phyloP scores from a whole-genome alignment of 495 filamentous ascomycete genomes.

The Penicillium lividum region DNA sequence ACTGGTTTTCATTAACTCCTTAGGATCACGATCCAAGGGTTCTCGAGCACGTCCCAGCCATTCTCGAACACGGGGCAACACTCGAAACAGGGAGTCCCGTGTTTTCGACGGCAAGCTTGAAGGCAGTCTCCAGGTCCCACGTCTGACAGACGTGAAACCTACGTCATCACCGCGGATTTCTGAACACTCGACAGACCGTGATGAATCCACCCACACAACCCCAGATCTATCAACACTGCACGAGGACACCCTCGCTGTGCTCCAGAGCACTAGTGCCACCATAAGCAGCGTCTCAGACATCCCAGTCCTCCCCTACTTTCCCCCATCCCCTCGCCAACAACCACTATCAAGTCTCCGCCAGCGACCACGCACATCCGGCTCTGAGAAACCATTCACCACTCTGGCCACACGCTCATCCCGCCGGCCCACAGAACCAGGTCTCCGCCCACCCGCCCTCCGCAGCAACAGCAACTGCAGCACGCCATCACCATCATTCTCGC shows the following conservation, averaged over 20 bases:
- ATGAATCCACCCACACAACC: conserved; percentile 9
- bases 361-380: conserved; percentile 29
- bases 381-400: conserved; percentile 26
- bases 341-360: conserved; percentile 16
- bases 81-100: conserved; percentile 20
- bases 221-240: conserved; percentile 4
- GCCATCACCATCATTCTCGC: conserved; percentile 22
- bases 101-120: conserved; percentile 19
- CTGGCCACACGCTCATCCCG: conserved; percentile 7
- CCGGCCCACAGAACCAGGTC: conserved; percentile 24
- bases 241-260: not conserved
- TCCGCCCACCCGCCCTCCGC: conserved; percentile 31
- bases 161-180: conserved; percentile 5
- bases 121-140: conserved; percentile 14
- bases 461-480: conserved; percentile 34
- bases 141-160: conserved; percentile 13
- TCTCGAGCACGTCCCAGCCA: conserved; percentile 11
- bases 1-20: conserved; percentile 40
- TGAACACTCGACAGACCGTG: conserved; percentile 9
- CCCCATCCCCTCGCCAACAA: conserved; percentile 16
- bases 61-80: conserved; percentile 21
- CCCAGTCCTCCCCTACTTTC: conserved; percentile 25
- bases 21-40: conserved; percentile 21
- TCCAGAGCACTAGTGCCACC: conserved; percentile 17
- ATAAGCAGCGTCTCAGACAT: conserved; percentile 32